phyloP scores from a whole-genome alignment of 2,329 filamentous ascomycete genomes.

The Apiospora kogelbergensis region DNA sequence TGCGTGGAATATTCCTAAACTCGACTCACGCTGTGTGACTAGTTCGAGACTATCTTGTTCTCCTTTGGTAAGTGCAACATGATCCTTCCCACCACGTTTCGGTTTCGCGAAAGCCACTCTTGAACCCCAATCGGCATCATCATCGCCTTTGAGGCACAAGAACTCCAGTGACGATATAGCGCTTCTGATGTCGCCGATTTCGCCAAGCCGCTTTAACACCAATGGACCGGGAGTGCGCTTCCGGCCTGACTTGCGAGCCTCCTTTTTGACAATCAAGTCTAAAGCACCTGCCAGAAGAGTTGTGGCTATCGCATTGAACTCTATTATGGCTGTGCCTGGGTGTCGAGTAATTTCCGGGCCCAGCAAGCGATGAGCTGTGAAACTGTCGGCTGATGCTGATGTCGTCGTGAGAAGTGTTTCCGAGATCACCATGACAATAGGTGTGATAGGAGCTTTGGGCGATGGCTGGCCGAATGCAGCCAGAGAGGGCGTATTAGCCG shows the following conservation, averaged over 20 bases:
- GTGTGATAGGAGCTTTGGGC: constrained; percentile 53
- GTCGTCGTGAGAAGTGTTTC: constrained; percentile 86
- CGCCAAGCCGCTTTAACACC: constrained; percentile 76
- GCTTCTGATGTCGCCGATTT: constrained; percentile 88
- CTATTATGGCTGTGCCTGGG: constrained; percentile 74
- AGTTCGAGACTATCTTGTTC: constrained; percentile 79
- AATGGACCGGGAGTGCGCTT: constrained; percentile 73
- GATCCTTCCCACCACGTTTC: constrained; percentile 60
- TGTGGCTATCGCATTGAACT: constrained; percentile 90
- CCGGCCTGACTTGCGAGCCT: constrained; percentile 75
- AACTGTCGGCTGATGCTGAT: constrained; percentile 82
- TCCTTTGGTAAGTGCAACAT: constrained; percentile 65
- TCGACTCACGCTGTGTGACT: constrained; percentile 84
- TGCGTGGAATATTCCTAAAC: constrained; percentile 91
- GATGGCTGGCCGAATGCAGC: constrained; percentile 44
- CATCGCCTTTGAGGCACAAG: constrained; percentile 78
- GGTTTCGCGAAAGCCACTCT: constrained; percentile 70
- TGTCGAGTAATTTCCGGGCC: constrained; percentile 85
- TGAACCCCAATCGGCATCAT: constrained; percentile 72
- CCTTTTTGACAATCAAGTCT: constrained; percentile 79
- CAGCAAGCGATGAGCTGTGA: constrained; percentile 87
- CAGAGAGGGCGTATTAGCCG: constrained; percentile 61
- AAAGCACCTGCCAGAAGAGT: constrained; percentile 84
- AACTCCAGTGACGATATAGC: constrained; percentile 94
- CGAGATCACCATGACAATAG: constrained; percentile 86